Percentiles rank a stretch among this genome's conserved stretches.
phyloP scores from a whole-genome alignment of 176 grass and related monocot genomes.

The Phoenix dactylifera region DNA sequence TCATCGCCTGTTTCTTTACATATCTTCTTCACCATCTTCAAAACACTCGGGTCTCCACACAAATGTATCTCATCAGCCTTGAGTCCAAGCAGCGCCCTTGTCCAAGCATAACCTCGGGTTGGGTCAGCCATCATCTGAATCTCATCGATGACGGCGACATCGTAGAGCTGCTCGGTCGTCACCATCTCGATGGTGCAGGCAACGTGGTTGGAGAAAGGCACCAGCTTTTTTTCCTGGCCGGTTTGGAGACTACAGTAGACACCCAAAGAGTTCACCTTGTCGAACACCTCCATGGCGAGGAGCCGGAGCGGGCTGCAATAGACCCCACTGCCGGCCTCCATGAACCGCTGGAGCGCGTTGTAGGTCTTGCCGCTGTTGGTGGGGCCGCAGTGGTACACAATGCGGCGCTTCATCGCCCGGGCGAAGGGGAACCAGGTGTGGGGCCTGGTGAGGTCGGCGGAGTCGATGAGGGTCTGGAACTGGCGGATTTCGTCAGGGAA shows the following conservation, averaged over 20 bases:
- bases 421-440: slow-evolving; percentile 94
- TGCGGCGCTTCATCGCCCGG: slow-evolving; percentile 69
- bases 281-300: slow-evolving; percentile 97
- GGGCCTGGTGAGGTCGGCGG: slow-evolving; percentile 69
- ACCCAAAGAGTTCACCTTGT: slow-evolving; percentile 68
- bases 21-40: slow-evolving; percentile 60
- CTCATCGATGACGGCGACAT: slow-evolving; percentile 88
- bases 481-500: slow-evolving; percentile 43
- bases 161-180: slow-evolving; percentile 64
- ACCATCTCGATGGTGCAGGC: slow-evolving; percentile 82
- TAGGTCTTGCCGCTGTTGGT: slow-evolving; percentile 98
- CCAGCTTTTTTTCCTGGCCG: slow-evolving; percentile 68
- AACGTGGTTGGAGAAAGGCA: slow-evolving; percentile 80
- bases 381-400: slow-evolving; percentile 87
- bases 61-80: slow-evolving; percentile 97
- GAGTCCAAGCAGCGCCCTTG: slow-evolving; percentile 71
- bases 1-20: slow-evolving; percentile 72
- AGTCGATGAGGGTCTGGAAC: slow-evolving; percentile 39
- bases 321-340: slow-evolving; percentile 45
- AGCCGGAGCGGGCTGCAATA: slow-evolving; percentile 96
- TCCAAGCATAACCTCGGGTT: slow-evolving; percentile 75
- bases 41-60: slow-evolving; percentile 84
- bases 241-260: slow-evolving; percentile 91
- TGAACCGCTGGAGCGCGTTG: slow-evolving; percentile 71
- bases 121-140: slow-evolving; percentile 89